Evolutionary conservation across 805 yeast genomes (phyloP).

Genomic region (Starmerella tilneyi): DNA sequence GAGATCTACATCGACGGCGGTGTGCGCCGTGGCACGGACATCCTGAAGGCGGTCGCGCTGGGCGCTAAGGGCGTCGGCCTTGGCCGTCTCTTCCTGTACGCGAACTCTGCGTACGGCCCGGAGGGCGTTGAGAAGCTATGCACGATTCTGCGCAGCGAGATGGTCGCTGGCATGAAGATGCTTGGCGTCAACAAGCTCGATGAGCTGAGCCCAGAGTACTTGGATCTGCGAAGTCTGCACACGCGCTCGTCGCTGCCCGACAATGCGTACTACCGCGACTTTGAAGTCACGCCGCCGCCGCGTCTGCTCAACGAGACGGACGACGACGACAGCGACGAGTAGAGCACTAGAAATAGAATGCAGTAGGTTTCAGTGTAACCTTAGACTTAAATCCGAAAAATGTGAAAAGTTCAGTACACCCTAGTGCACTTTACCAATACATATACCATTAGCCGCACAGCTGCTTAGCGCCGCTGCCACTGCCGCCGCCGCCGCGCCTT

Average conservation of each 20-base stretch:
- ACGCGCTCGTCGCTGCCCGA: slow-evolving; percentile 9
- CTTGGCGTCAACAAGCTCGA: slow-evolving; percentile 57
- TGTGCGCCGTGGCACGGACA: slow-evolving; percentile 62
- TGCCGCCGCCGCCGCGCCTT: too few relatives aligned
- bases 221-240: slow-evolving; percentile 46
- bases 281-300: slow-evolving; percentile 9
- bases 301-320: background rate
- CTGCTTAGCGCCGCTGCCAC: too few relatives aligned
- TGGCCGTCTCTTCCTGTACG: slow-evolving; percentile 66
- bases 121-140: slow-evolving; percentile 59
- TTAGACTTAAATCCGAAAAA: too few relatives aligned
- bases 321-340: background rate
- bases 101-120: slow-evolving; percentile 68
- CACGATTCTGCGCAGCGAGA: slow-evolving; percentile 55
- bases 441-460: too few relatives aligned
- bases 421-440: too few relatives aligned
- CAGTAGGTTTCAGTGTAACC: too few relatives aligned
- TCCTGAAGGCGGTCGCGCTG: slow-evolving; percentile 60
- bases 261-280: slow-evolving; percentile 6
- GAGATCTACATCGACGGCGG: slow-evolving; percentile 71
- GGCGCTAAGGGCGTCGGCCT: slow-evolving; percentile 71
- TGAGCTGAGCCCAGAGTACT: slow-evolving; percentile 50
- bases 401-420: too few relatives aligned
- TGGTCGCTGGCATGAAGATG: slow-evolving; percentile 66
- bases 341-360: too few relatives aligned